Evolutionary conservation across 345 rosid species (phyloP).

Genomic region (Murraya koenigii): DNA sequence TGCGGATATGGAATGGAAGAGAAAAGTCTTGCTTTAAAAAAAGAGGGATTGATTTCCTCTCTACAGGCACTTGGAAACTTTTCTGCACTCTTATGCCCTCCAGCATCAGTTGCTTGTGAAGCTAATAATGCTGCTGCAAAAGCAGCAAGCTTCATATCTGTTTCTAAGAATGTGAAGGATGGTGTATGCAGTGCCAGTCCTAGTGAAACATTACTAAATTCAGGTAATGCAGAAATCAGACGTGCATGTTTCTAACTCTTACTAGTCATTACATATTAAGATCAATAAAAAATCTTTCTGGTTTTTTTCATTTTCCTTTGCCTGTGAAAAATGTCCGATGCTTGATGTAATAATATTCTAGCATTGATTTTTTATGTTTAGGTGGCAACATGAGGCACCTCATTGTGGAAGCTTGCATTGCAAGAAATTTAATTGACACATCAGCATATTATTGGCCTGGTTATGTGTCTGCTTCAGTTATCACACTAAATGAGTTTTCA

Average conservation of each 20-base stretch:
- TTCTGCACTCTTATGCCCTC: conserved; percentile 54
- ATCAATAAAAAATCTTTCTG: not conserved
- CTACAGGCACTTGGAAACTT: conserved; percentile 60
- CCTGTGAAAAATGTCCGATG: not conserved
- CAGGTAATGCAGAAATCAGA: conserved; percentile 30
- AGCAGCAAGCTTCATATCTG: conserved; percentile 43
- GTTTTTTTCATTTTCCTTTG: not conserved
- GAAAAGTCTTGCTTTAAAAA: conserved; percentile 24
- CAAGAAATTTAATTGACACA: conserved; percentile 57
- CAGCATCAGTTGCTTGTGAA: conserved; percentile 38
- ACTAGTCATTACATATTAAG: not conserved
- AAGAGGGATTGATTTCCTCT: conserved; percentile 41
- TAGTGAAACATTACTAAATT: conserved; percentile 21
- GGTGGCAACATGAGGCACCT: conserved; percentile 72
- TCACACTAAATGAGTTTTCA: conserved; percentile 35
- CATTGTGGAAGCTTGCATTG: conserved; percentile 72
- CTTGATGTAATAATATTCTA: conserved; percentile 6
- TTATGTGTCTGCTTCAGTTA: conserved; percentile 42
- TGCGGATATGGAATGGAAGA: conserved; percentile 23
- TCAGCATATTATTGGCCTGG: conserved; percentile 65
- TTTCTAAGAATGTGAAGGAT: conserved; percentile 28
- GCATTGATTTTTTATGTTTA: conserved; percentile 20
- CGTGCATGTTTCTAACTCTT: conserved; percentile 2
- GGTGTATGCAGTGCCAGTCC: conserved; percentile 22
- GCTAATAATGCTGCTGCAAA: conserved; percentile 54